Conservation (phyloP, 139 green algal genomes). For the Volvox africanus region DNA sequence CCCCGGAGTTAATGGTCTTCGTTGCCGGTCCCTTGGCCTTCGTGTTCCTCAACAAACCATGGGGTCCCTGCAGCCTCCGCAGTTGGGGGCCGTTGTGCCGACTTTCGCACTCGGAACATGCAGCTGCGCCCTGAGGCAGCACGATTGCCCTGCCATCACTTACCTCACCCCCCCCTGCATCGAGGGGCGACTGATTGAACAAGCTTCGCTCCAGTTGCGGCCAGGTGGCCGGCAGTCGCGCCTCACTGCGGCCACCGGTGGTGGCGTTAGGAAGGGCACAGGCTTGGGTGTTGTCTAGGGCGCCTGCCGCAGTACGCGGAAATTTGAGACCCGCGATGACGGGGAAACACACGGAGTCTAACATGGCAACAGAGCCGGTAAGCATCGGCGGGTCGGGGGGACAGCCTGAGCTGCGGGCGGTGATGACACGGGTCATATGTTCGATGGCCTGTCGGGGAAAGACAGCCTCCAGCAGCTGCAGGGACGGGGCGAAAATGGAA, state of each 20-base stretch:
- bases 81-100: not conserved
- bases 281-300: not conserved
- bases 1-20: not conserved
- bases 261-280: not conserved
- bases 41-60: not conserved
- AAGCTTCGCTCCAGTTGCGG: not conserved
- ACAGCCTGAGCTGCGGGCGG: not conserved
- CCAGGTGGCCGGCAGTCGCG: not conserved
- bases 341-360: not conserved
- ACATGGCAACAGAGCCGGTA: not conserved
- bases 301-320: not conserved
- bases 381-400: not conserved
- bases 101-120: not conserved
- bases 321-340: not conserved
- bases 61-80: not conserved
- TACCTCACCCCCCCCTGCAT: not conserved
- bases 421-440: slow-evolving; percentile 21
- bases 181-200: not conserved
- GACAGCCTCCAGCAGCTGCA: slow-evolving; percentile 29
- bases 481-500: not conserved
- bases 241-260: not conserved
- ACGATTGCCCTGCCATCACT: no score
- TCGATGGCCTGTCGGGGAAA: slow-evolving; percentile 35
- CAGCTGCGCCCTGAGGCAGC: not conserved
- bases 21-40: not conserved